Evolutionary conservation across 208 protist species (phyloP), one percentile per base, ranked within the genome.

Genomic region (Crithidia expoeki): DNA sequence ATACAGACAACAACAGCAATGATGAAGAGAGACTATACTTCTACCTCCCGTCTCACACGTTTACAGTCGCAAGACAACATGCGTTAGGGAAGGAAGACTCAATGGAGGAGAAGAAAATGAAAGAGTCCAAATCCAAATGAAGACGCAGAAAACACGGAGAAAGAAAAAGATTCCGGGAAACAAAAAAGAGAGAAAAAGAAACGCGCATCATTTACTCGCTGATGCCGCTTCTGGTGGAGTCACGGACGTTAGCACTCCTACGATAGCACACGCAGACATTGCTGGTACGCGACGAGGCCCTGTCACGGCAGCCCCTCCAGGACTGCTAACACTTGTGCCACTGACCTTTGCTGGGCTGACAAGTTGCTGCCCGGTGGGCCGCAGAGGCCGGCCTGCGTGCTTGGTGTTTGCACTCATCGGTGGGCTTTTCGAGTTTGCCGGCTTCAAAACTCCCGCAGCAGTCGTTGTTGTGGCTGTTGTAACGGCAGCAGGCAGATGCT

Each of bases 211-310:
- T 28, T 65, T 55, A 7, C 42, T 46, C 32, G 71, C 21, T n/a
- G 49, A 56, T 11, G 64, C 72, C 25, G 72, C 72, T 47, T 72
- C 55, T 12, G 72, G 23, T n/a, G 47, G 55, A 2, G 56, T 46
- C 7, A 55, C 42, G 14, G 58, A 50, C 10, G 47, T 53, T 23
- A 46, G 68, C 30, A 56, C 16, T 7, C 44, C 72, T 12, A 67
- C 32, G n/a, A 62, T 50, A 3, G 72, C 64, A 49, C 61, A 77
- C 4, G 64, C 46, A 12, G 40, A 55, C 4, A 47, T 68, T n/a
- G 64, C 64, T 16, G 56, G 40, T 23, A 21, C 51, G 0, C 63
- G 23, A 0, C 65, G 47, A 21, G 25, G 21, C 4, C 63, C 32
- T 16, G 10, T 33, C 44, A 38, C 46, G 23, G 53, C 44, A 3